Evolutionary conservation across 208 protist genomes (phyloP).

Genomic region (Acanthamoeba healyi): DNA sequence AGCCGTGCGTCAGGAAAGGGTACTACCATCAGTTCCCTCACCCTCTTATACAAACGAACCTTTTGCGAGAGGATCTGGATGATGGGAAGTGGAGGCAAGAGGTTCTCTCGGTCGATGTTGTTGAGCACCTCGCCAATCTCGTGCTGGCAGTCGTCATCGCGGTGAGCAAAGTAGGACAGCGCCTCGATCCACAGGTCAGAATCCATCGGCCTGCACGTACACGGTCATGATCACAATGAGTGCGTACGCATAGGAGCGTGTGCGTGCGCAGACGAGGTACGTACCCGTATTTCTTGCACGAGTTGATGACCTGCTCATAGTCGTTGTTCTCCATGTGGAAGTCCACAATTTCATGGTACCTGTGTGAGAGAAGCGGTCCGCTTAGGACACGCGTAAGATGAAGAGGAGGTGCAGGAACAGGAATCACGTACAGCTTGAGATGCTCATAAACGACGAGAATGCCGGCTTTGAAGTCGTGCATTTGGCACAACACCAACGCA

Average conservation of each 20-base stretch:
- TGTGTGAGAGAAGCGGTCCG: not conserved
- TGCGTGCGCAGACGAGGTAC: too few species aligned
- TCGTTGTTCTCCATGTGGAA: constrained; percentile 94
- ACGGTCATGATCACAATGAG: constrained; percentile 49
- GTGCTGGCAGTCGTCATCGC: constrained; percentile 80
- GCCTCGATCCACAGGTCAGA: constrained; percentile 93
- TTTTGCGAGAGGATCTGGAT: constrained; percentile 92
- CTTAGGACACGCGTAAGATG: not conserved
- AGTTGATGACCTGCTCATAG: constrained; percentile 76
- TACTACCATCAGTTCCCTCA: too few species aligned
- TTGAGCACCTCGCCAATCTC: constrained; percentile 86
- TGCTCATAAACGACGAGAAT: constrained; percentile 94
- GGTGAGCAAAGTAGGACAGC: constrained; percentile 91
- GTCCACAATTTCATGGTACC: constrained; percentile 91
- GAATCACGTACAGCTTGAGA: constrained; percentile 87
- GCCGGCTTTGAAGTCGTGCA: constrained; percentile 93
- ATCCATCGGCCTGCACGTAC: constrained; percentile 80
- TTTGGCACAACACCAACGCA: constrained; percentile 93
- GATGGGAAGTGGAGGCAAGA: constrained; percentile 94
- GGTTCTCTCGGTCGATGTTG: constrained; percentile 92
- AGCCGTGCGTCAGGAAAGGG: too few species aligned
- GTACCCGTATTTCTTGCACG: constrained; percentile 87
- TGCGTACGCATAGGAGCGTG: not conserved
- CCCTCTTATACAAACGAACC: too few species aligned
- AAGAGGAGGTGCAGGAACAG: not conserved